Base-by-base conservation (phyloP, 2,329 filamentous ascomycete genomes). In the Aspergillus pseudonomiae region DNA sequence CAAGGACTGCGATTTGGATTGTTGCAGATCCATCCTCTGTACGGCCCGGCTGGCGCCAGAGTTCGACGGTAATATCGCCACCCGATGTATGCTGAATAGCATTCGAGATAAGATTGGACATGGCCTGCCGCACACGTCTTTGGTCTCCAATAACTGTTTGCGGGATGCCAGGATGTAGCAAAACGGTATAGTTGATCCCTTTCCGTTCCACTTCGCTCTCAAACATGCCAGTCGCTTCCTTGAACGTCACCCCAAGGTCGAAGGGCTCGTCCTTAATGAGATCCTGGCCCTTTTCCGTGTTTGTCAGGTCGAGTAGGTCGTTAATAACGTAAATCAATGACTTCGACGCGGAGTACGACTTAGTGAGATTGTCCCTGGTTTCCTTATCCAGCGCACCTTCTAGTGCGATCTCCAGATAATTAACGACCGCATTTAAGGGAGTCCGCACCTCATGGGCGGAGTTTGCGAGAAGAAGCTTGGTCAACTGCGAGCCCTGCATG, bases 261-360 rank as follows among this genome's bases (percentile, higher is more conserved):
- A 97, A 93, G 0, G 89, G 79, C 71, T 96, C 93, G 62, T 94
- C 89, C 70, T 93, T 94, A 72, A 94, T 85, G 4, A 96, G 79
- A 1, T 88, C 85, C 55, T 90, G 89, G 0, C 93, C 93, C 74
- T 94, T 91, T 74, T 96, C 93, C 0, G 91, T 91, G 73, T 96
- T 95, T 1, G 94, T 96, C 34, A 97, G 81, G 73, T 97, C 93
- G 0, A 97, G 82, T 1, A 97, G 82, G 74, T 97, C 93, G 68
- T 97, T 97, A 79, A 97, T 97, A 11, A 96, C 93, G 74, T 96
- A 96, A 5, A 97, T 94, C 30, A 97, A 81, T 0, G 93, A 96
- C 73, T 96, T 96, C 0, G 93, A 97, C 4, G 93, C 93, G 0
- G 93, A 96, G 74, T 97, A 92, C 0, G 93, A 96, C 68, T 89